Evolutionary conservation across 108 stramenopile species (phyloP).

Genomic region (Poteriospumella lacustris): DNA sequence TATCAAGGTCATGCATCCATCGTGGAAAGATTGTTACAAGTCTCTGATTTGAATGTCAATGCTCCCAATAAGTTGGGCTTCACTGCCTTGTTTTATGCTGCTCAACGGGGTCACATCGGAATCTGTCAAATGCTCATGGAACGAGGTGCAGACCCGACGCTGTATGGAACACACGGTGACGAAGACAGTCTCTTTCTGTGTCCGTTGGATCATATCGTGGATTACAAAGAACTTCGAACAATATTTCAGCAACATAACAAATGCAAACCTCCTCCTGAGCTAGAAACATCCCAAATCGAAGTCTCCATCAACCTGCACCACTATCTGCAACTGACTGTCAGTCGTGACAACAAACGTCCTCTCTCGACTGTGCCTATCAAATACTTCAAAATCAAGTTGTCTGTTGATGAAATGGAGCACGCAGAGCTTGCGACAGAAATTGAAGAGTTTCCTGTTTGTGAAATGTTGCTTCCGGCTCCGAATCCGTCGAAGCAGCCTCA

Average conservation of each 20-base stretch:
- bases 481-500: too few relatives aligned
- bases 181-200: neutral
- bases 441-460: too few relatives aligned
- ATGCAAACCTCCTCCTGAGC: neutral
- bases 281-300: too few relatives aligned
- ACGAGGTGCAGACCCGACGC: neutral
- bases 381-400: too few relatives aligned
- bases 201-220: neutral
- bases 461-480: too few relatives aligned
- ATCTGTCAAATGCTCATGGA: neutral
- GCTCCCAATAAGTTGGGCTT: slow-evolving; percentile 18
- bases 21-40: neutral
- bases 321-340: too few relatives aligned
- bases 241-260: neutral
- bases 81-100: slow-evolving; percentile 30
- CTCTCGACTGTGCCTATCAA: too few relatives aligned
- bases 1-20: slow-evolving; percentile 25
- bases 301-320: too few relatives aligned
- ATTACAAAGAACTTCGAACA: neutral
- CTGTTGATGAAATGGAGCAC: too few relatives aligned
- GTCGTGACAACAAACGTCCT: too few relatives aligned
- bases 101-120: slow-evolving; percentile 30
- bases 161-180: neutral
- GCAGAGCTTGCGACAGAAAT: too few relatives aligned
- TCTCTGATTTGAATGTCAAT: neutral